Percentiles rank a stretch among this genome's conserved stretches.
Evolutionary conservation across 2,329 filamentous ascomycete species (phyloP).

Genomic region (Fusarium zealandicum): DNA sequence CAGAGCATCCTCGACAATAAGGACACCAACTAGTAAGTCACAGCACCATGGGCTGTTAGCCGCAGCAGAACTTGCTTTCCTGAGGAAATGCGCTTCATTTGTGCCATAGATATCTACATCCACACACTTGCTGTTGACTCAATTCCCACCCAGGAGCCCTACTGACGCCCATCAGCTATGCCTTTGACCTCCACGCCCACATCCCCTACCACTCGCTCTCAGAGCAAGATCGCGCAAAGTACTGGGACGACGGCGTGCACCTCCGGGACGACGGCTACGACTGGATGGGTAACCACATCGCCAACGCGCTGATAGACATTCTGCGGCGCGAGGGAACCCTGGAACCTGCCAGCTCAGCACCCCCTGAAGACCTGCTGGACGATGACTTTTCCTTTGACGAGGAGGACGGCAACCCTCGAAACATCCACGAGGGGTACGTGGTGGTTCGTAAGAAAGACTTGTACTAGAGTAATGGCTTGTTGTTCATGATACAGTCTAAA

Average conservation of each 20-base stretch:
- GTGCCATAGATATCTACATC: too few relatives aligned
- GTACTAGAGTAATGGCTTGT: constrained; percentile 47
- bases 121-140: too few relatives aligned
- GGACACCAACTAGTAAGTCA: constrained; percentile 60
- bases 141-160: neutral
- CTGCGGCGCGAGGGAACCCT: constrained; percentile 46
- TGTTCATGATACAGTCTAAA: constrained; percentile 28
- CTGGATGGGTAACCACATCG: constrained; percentile 66
- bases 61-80: neutral
- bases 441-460: constrained; percentile 61
- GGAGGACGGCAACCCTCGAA: constrained; percentile 55
- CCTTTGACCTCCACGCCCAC: constrained; percentile 62
- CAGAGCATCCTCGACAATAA: constrained; percentile 58
- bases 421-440: constrained; percentile 61
- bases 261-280: constrained; percentile 66
- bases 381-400: constrained; percentile 53
- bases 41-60: neutral
- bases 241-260: constrained; percentile 70
- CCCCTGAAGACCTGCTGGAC: neutral
- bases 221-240: constrained; percentile 52
- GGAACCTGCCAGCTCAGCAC: constrained; percentile 11
- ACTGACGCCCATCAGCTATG: constrained; percentile 52
- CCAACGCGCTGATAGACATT: constrained; percentile 58
- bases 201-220: constrained; percentile 62
- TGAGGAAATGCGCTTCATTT: too few relatives aligned